Conservation (phyloP, 495 filamentous ascomycete genomes). For the Daldinia grandis region DNA sequence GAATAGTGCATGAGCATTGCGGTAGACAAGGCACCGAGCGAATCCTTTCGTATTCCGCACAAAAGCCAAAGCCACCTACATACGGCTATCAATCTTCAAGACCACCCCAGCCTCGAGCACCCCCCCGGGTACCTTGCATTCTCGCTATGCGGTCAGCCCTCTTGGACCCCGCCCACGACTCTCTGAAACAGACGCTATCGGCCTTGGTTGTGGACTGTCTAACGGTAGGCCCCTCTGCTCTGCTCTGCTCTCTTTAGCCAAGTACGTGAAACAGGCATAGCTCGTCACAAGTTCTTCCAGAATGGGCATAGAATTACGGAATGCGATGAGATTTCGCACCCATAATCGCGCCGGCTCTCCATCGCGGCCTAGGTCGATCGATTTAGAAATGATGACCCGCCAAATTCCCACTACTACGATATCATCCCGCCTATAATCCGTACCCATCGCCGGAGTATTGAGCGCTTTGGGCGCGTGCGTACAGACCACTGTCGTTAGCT, state of each 20-base stretch:
- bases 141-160: slow-evolving; percentile 30
- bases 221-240: slow-evolving; percentile 20
- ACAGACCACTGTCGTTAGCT: slow-evolving; percentile 20
- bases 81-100: background rate
- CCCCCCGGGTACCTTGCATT: slow-evolving; percentile 27
- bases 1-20: slow-evolving; percentile 37
- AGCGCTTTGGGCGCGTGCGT: slow-evolving; percentile 40
- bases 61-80: slow-evolving; percentile 13
- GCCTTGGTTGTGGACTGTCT: slow-evolving; percentile 26
- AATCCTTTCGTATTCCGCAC: slow-evolving; percentile 19
- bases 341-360: slow-evolving; percentile 7
- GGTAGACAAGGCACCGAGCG: slow-evolving; percentile 31
- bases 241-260: slow-evolving; percentile 36
- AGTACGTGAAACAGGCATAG: slow-evolving; percentile 37
- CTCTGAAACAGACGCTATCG: slow-evolving; percentile 38
- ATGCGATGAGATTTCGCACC: slow-evolving; percentile 23
- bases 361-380: slow-evolving; percentile 6
- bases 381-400: slow-evolving; percentile 23
- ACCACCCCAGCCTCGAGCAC: slow-evolving; percentile 5
- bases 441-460: slow-evolving; percentile 26
- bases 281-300: slow-evolving; percentile 43
- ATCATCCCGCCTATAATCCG: slow-evolving; percentile 18
- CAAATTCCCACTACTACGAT: slow-evolving; percentile 28
- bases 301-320: slow-evolving; percentile 39
- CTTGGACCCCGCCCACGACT: slow-evolving; percentile 15